A percentile compares a stretch with the other conserved stretches of the same genome.
Evolutionary conservation across 1,284 basidiomycete species (phyloP).

Genomic region (Ceratobasidium sp.): DNA sequence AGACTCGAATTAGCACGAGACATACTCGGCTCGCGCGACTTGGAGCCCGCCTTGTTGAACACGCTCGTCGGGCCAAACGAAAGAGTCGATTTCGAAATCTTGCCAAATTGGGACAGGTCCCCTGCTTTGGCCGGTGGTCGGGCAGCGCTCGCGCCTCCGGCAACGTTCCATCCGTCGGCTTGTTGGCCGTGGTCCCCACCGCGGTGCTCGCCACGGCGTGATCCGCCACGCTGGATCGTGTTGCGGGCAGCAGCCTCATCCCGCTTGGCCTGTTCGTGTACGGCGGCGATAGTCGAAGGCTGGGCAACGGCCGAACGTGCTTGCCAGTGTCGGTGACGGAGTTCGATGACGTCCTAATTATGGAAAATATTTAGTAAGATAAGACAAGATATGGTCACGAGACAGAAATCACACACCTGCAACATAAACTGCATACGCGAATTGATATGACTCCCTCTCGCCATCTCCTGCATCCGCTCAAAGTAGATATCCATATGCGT

Average conservation of each 20-base stretch:
- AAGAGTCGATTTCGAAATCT: conserved; percentile 77
- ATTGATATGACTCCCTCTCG: conserved; percentile 79
- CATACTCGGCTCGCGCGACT: conserved; percentile 71
- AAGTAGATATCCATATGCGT: conserved; percentile 95
- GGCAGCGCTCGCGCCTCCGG: conserved; percentile 64
- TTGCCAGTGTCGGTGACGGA: conserved; percentile 87
- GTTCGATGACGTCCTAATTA: conserved; percentile 85
- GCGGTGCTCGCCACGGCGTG: conserved; percentile 87
- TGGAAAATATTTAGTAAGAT: conserved; percentile 5
- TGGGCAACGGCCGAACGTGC: conserved; percentile 79
- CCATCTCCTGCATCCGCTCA: conserved; percentile 85
- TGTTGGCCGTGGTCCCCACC: conserved; percentile 50
- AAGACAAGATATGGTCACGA: conserved; percentile 41
- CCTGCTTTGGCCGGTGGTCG: conserved; percentile 81
- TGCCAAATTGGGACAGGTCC: conserved; percentile 89
- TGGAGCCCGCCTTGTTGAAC: conserved; percentile 73
- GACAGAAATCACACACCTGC: conserved; percentile 68
- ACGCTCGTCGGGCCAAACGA: conserved; percentile 85
- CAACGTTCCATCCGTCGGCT: conserved; percentile 89
- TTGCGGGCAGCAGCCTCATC: conserved; percentile 64
- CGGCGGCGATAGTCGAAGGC: conserved; percentile 83
- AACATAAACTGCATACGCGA: conserved; percentile 97
- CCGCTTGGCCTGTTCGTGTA: conserved; percentile 65
- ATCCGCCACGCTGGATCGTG: conserved; percentile 81
- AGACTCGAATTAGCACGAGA: conserved; percentile 81